Percentiles rank a stretch among this genome's conserved stretches.
Evolutionary conservation across 441 rosid species (phyloP).

Genomic region (Omphalea diandra): DNA sequence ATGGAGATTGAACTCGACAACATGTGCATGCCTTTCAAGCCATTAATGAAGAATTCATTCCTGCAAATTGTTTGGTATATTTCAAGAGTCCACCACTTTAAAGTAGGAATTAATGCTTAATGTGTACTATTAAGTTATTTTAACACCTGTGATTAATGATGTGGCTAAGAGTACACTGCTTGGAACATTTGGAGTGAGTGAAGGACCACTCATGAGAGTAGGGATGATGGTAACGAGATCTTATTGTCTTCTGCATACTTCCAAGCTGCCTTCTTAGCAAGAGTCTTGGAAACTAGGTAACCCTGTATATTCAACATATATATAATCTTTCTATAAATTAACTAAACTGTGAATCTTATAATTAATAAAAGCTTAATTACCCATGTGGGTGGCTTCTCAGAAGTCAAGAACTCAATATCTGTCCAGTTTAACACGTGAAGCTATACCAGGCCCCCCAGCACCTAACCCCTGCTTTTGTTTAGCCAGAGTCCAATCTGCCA

Average conservation of each 20-base stretch:
- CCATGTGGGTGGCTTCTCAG: conserved; percentile 79
- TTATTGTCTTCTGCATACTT: conserved; percentile 61
- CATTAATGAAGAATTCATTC: conserved; percentile 52
- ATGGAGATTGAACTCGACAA: conserved; percentile 79
- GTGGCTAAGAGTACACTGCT: conserved; percentile 54
- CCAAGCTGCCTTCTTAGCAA: conserved; percentile 80
- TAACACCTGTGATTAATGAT: conserved; percentile 59
- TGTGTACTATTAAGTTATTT: background rate
- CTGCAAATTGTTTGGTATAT: conserved; percentile 32
- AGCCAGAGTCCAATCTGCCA: too few species aligned
- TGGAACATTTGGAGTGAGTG: conserved; percentile 58
- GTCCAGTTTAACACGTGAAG: conserved; percentile 43
- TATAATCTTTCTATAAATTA: too few species aligned
- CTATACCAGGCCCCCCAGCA: too few species aligned
- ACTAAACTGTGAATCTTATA: too few species aligned
- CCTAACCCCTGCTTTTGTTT: too few species aligned
- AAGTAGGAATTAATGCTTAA: too few species aligned
- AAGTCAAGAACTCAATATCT: conserved; percentile 57
- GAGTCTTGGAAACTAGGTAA: conserved; percentile 61
- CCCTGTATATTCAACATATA: conserved; percentile 44
- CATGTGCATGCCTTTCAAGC: conserved; percentile 77
- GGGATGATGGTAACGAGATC: conserved; percentile 75
- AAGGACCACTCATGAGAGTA: conserved; percentile 59
- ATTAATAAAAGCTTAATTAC: conserved; percentile 30
- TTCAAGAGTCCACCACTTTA: background rate